These are phyloP conservation scores for Wickerhamomyces rabaulensis DNA, from an alignment of 805 yeast genomes.

Conservation along the genomic window DNA sequence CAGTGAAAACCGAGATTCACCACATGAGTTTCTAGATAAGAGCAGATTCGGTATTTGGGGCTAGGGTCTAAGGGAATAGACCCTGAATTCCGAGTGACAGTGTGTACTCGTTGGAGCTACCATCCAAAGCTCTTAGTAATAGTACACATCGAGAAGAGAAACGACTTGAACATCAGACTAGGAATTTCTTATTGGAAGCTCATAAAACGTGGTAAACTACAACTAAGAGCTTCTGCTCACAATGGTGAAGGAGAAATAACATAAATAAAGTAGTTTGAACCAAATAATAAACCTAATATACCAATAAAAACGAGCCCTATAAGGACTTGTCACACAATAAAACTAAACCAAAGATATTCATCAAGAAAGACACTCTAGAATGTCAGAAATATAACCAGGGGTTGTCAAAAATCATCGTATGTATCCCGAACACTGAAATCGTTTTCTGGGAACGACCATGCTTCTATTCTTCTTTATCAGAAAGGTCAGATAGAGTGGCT, in stretches of 20 bases:
- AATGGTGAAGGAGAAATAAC: too few species aligned
- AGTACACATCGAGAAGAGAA: neutral
- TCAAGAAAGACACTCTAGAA: neutral
- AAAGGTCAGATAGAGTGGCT: slow-evolving; percentile 6
- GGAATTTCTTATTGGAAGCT: too few species aligned
- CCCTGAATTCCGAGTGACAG: too few species aligned
- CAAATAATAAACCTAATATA: neutral
- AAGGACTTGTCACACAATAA: neutral
- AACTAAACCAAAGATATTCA: neutral
- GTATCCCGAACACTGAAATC: neutral
- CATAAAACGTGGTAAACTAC: too few species aligned
- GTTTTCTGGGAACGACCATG: neutral
- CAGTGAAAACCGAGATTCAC: too few species aligned
- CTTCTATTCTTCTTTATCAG: neutral
- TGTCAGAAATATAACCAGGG: neutral
- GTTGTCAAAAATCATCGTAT: neutral
- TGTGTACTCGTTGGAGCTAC: too few species aligned
- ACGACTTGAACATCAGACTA: too few species aligned
- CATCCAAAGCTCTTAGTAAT: too few species aligned
- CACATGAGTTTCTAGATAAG: too few species aligned
- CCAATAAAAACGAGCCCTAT: neutral
- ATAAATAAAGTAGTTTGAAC: neutral
- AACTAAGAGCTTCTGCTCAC: too few species aligned
- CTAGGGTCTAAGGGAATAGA: too few species aligned
- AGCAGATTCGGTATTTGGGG: too few species aligned